A percentile compares a stretch with the other conserved stretches of the same genome.
These are phyloP conservation scores for Candida ficus DNA, from an alignment of 805 yeast genomes.

Conservation along the genomic window DNA sequence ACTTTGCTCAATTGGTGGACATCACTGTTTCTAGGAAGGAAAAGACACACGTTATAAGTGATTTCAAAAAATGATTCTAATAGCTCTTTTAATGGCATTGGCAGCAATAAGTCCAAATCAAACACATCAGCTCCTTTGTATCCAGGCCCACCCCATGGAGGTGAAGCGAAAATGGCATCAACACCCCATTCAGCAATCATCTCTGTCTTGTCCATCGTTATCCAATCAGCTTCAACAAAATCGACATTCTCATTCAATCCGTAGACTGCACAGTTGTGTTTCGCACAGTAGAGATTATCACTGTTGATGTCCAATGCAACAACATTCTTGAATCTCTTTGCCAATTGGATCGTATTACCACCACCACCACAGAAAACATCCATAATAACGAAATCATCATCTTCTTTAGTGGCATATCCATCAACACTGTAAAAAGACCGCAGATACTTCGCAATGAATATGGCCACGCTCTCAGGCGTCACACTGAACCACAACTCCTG, in stretches of 20 bases:
- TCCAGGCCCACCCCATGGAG: slow-evolving; percentile 85
- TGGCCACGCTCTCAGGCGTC: slow-evolving; percentile 75
- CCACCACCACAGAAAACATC: slow-evolving; percentile 89
- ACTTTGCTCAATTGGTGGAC: slow-evolving; percentile 44
- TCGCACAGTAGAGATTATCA: slow-evolving; percentile 59
- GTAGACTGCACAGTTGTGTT: slow-evolving; percentile 62
- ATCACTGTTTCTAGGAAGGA: slow-evolving; percentile 59
- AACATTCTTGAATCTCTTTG: slow-evolving; percentile 47
- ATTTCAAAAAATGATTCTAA: slow-evolving; percentile 37
- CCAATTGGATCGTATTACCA: slow-evolving; percentile 78
- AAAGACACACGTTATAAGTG: slow-evolving; percentile 47
- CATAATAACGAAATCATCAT: slow-evolving; percentile 20
- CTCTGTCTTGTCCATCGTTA: not conserved
- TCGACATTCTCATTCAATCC: slow-evolving; percentile 48
- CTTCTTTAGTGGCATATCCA: slow-evolving; percentile 27
- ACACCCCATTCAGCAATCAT: slow-evolving; percentile 19
- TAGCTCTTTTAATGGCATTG: slow-evolving; percentile 43
- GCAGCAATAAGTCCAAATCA: slow-evolving; percentile 42
- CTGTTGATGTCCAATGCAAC: slow-evolving; percentile 60
- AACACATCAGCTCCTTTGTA: slow-evolving; percentile 40
- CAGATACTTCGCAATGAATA: slow-evolving; percentile 49
- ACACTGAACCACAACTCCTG: slow-evolving; percentile 82
- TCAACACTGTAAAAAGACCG: slow-evolving; percentile 31
- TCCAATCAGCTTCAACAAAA: slow-evolving; percentile 44
- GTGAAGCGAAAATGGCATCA: slow-evolving; percentile 66